Percentiles rank a stretch among this genome's conserved stretches.
Conservation (phyloP, 257 asterid species). For the Solanum paucissectum region DNA sequence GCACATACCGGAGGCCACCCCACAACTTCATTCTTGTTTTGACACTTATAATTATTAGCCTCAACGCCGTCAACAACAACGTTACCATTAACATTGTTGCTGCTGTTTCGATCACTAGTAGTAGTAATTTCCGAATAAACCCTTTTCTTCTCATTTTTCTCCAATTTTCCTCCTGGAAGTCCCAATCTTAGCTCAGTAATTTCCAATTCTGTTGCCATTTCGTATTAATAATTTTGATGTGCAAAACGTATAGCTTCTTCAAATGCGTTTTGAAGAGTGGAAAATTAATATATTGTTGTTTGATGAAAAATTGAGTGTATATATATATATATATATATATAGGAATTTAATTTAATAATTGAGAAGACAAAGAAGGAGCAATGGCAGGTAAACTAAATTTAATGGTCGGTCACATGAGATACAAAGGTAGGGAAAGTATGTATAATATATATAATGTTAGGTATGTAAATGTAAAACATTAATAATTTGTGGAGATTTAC, state of each 20-base stretch:
- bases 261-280: background rate
- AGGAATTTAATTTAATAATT: background rate
- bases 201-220: slow-evolving; percentile 50
- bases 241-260: background rate
- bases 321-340: background rate
- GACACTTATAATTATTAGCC: background rate
- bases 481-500: background rate
- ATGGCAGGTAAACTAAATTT: slow-evolving; percentile 27
- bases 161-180: slow-evolving; percentile 43
- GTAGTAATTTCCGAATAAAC: slow-evolving; percentile 23
- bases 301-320: background rate
- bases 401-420: slow-evolving; percentile 65
- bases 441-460: background rate
- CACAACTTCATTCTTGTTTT: slow-evolving; percentile 33
- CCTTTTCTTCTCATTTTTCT: slow-evolving; percentile 41
- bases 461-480: slow-evolving; percentile 17
- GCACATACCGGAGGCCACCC: slow-evolving; percentile 96
- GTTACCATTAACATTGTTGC: background rate
- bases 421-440: slow-evolving; percentile 52
- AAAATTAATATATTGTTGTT: background rate
- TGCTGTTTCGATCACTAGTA: slow-evolving; percentile 2
- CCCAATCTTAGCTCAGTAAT: slow-evolving; percentile 77
- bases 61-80: background rate
- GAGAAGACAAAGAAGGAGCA: slow-evolving; percentile 10
- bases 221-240: background rate